These are phyloP conservation scores for Ogataea methanolica DNA, from an alignment of 805 yeast genomes.

Conservation along the genomic window DNA sequence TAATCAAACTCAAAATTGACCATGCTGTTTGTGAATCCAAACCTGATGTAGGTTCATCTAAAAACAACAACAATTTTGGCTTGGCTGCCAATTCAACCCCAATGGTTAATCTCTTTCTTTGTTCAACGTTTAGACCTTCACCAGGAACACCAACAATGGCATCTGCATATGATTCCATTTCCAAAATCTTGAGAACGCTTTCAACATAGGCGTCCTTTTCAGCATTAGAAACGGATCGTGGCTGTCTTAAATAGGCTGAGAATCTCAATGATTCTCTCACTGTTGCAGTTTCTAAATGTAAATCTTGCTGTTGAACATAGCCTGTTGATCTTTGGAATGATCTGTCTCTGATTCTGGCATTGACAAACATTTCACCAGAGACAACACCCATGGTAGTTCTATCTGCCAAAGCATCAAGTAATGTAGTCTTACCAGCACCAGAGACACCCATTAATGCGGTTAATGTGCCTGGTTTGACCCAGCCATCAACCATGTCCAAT, in stretches of 20 bases:
- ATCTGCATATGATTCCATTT: slow-evolving; percentile 48
- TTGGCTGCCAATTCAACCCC: slow-evolving; percentile 51
- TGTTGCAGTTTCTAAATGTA: slow-evolving; percentile 42
- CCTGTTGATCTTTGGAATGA: slow-evolving; percentile 53
- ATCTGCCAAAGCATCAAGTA: slow-evolving; percentile 46
- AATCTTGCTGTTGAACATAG: slow-evolving; percentile 53
- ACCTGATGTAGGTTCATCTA: slow-evolving; percentile 61
- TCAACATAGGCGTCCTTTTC: slow-evolving; percentile 48
- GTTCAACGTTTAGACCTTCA: slow-evolving; percentile 47
- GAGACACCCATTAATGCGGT: slow-evolving; percentile 65
- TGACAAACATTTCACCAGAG: slow-evolving; percentile 50
- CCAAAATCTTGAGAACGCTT: slow-evolving; percentile 40
- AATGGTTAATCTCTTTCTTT: slow-evolving; percentile 45
- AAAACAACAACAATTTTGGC: slow-evolving; percentile 44
- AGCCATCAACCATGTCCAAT: slow-evolving; percentile 62
- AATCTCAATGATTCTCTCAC: slow-evolving; percentile 48
- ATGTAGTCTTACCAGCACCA: slow-evolving; percentile 55
- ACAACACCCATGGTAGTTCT: slow-evolving; percentile 48
- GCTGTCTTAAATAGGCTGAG: slow-evolving; percentile 43
- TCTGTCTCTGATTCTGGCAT: slow-evolving; percentile 39
- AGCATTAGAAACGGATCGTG: slow-evolving; percentile 32
- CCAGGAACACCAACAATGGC: slow-evolving; percentile 45
- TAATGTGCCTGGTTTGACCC: slow-evolving; percentile 75
- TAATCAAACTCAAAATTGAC: slow-evolving; percentile 47
- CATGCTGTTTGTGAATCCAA: slow-evolving; percentile 54